Percentiles rank a stretch among this genome's conserved stretches.
These are phyloP conservation scores for Onygenales sp. DNA, from an alignment of 2,329 filamentous ascomycete species.

Conservation along the genomic window DNA sequence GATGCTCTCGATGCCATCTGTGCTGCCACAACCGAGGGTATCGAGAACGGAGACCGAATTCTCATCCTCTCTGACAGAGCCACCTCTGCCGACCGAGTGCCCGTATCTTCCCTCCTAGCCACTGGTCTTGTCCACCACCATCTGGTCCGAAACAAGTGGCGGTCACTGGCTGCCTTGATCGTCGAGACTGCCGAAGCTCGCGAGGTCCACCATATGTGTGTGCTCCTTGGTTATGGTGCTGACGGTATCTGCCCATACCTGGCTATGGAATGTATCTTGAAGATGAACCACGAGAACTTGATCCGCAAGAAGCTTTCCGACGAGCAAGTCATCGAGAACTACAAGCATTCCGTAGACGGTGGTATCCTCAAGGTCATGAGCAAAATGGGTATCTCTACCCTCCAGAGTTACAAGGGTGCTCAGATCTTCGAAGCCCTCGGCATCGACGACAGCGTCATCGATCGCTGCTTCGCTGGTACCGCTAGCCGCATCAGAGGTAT, in stretches of 20 bases:
- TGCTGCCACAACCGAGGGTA: conserved; percentile 70
- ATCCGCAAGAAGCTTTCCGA: conserved; percentile 83
- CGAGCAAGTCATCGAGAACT: conserved; percentile 81
- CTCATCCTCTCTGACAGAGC: conserved; percentile 85
- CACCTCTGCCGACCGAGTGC: conserved; percentile 68
- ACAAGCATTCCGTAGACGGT: conserved; percentile 92
- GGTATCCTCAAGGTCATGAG: conserved; percentile 98
- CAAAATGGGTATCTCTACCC: conserved; percentile 97
- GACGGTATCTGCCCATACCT: conserved; percentile 94
- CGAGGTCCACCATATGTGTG: conserved; percentile 98
- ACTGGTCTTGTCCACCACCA: conserved; percentile 94
- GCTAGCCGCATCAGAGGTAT: conserved; percentile 90
- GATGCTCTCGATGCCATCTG: conserved; percentile 83
- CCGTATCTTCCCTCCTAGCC: conserved; percentile 77
- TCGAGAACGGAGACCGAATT: conserved; percentile 73
- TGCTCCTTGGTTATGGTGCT: conserved; percentile 89
- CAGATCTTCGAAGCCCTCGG: conserved; percentile 96
- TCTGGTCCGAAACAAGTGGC: conserved; percentile 90
- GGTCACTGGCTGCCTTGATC: conserved; percentile 75
- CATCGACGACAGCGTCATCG: conserved; percentile 83
- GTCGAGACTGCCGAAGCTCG: conserved; percentile 91
- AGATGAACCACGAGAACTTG: conserved; percentile 86
- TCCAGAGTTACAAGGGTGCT: conserved; percentile 93
- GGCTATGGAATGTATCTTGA: conserved; percentile 90
- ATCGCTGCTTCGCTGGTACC: conserved; percentile 89